These are phyloP conservation scores for Bisporella sp. DNA, from an alignment of 2,329 filamentous ascomycete species.

Conservation along the genomic window DNA sequence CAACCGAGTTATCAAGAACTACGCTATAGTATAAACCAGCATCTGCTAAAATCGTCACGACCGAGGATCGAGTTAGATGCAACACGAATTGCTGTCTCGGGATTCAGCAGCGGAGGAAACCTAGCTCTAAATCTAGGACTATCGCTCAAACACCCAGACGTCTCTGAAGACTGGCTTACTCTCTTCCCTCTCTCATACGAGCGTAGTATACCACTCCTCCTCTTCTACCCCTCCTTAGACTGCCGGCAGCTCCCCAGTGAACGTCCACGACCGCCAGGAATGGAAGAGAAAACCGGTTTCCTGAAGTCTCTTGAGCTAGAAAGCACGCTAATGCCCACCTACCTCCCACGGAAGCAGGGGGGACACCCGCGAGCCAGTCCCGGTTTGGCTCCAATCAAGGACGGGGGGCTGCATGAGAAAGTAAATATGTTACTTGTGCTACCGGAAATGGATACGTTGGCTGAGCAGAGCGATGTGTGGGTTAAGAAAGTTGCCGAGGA, in stretches of 20 bases:
- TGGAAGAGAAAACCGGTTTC: background rate
- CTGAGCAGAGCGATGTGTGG: background rate
- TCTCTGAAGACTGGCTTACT: background rate
- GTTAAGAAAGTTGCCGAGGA: background rate
- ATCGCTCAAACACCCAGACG: background rate
- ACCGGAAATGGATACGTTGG: background rate
- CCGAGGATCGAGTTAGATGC: background rate
- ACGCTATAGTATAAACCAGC: background rate
- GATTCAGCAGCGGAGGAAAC: constrained; percentile 1
- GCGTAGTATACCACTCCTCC: background rate
- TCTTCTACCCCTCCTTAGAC: background rate
- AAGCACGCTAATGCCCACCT: background rate
- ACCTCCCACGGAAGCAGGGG: background rate
- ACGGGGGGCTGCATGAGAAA: background rate
- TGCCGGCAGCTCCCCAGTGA: background rate
- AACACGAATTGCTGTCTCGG: background rate
- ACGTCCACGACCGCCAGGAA: background rate
- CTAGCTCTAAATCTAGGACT: background rate
- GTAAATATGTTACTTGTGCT: background rate
- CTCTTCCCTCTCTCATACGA: background rate
- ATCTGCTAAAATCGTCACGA: background rate
- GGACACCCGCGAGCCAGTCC: background rate
- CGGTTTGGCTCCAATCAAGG: background rate
- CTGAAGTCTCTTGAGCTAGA: background rate
- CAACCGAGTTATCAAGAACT: constrained; percentile 1